Conservation (phyloP, 768 basidiomycete genomes). For the Cystobasidiopsis lactophilus region DNA sequence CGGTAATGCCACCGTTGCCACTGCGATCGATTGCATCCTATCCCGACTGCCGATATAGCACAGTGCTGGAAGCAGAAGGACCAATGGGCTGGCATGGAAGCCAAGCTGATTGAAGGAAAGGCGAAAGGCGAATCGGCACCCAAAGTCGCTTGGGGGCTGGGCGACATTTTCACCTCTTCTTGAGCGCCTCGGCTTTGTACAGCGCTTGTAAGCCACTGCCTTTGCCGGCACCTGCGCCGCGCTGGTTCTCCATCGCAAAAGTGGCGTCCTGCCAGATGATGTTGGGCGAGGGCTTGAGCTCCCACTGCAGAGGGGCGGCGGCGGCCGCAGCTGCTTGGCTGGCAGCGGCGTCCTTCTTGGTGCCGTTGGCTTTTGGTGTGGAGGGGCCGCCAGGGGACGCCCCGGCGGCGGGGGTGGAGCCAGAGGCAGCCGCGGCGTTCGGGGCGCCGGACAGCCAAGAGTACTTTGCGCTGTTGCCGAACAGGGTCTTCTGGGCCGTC, state of each 20-base stretch:
- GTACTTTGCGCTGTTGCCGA: conserved; percentile 40
- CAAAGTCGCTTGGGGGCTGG: too few species aligned
- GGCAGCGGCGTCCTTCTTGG: not conserved
- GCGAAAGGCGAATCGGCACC: too few species aligned
- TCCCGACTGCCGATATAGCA: too few species aligned
- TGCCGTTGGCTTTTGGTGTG: not conserved
- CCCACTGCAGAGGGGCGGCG: too few species aligned
- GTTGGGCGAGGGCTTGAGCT: conserved; percentile 23
- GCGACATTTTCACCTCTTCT: not conserved
- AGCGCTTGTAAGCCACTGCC: conserved; percentile 5
- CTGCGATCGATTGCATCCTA: too few species aligned
- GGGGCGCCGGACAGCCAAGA: conserved; percentile 63
- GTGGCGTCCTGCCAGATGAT: conserved; percentile 57
- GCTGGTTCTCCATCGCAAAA: conserved; percentile 50
- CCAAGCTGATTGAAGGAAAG: too few species aligned
- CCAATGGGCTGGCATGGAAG: too few species aligned
- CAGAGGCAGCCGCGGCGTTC: not conserved
- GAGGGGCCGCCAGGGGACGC: not conserved
- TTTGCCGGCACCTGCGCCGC: conserved; percentile 8
- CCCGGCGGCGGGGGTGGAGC: not conserved
- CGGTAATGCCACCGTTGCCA: too few species aligned
- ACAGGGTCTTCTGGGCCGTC: conserved; percentile 66
- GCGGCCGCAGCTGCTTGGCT: too few species aligned
- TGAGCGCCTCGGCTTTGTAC: not conserved
- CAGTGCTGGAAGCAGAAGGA: too few species aligned